Conservation (phyloP, 2,329 filamentous ascomycete genomes). For the Cladosporium colombiae region DNA sequence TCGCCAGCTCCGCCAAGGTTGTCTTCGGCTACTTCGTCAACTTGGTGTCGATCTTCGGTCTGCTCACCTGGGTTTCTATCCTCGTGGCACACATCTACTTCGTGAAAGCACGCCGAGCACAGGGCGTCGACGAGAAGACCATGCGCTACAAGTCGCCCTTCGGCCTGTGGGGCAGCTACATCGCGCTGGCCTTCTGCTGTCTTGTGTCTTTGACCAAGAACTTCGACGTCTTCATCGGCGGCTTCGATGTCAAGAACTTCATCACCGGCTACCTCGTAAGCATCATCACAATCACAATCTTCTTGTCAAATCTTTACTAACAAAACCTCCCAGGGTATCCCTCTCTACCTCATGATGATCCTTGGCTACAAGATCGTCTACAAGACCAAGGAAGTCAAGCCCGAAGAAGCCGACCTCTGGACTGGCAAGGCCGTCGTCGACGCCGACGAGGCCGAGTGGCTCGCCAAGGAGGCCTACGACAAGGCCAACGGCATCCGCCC, state of each 20-base stretch:
- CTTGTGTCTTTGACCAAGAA: constrained; percentile 81
- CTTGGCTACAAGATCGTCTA: constrained; percentile 65
- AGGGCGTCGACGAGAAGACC: constrained; percentile 46
- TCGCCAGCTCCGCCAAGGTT: constrained; percentile 41
- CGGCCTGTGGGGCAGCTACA: constrained; percentile 68
- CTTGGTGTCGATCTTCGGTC: constrained; percentile 42
- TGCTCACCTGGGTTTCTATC: constrained; percentile 53
- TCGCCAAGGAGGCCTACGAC: constrained; percentile 33
- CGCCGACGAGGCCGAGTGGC: constrained; percentile 51
- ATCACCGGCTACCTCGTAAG: constrained; percentile 43
- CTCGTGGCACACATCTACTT: constrained; percentile 53
- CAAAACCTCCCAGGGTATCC: constrained; percentile 57
- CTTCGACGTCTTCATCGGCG: constrained; percentile 69
- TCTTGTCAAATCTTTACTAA: constrained; percentile 51
- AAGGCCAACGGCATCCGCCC: constrained; percentile 27
- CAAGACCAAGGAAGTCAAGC: constrained; percentile 56
- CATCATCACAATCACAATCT: background rate
- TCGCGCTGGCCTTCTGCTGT: constrained; percentile 68
- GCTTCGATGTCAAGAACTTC: constrained; percentile 74
- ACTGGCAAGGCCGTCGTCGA: constrained; percentile 63
- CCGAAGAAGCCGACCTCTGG: constrained; percentile 58
- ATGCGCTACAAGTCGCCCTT: constrained; percentile 65
- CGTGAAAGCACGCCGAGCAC: constrained; percentile 47
- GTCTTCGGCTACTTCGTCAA: constrained; percentile 54
- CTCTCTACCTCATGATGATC: constrained; percentile 66